Conservation (phyloP, 768 basidiomycete genomes). For the Lactarius evosmus region DNA sequence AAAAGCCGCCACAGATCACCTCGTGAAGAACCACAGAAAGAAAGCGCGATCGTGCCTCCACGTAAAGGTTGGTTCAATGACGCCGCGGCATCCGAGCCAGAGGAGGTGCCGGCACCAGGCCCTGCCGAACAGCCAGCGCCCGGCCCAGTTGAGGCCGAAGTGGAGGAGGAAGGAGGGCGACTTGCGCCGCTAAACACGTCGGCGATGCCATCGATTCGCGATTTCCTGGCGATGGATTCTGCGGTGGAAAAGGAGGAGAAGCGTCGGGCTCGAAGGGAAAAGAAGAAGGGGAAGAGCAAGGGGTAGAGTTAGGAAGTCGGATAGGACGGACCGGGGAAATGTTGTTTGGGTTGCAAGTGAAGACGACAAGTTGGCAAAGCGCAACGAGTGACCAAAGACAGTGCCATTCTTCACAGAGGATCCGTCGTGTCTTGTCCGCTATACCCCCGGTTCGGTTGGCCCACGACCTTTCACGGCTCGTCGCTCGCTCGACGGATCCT, state of each 20-base stretch:
- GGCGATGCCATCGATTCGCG: slow-evolving; percentile 75
- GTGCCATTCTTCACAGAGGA: slow-evolving; percentile 37
- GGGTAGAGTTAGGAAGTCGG: background rate
- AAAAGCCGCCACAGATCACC: background rate
- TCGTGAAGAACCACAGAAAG: background rate
- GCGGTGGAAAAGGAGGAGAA: slow-evolving; percentile 64
- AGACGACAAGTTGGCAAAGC: background rate
- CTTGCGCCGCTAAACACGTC: slow-evolving; percentile 79
- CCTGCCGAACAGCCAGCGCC: slow-evolving; percentile 19
- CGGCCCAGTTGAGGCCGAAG: slow-evolving; percentile 41
- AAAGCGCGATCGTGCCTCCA: background rate
- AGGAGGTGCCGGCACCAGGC: slow-evolving; percentile 3
- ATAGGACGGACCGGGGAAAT: background rate
- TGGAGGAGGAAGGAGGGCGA: slow-evolving; percentile 47
- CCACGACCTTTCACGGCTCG: slow-evolving; percentile 39
- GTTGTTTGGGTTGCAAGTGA: background rate
- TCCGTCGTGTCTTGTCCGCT: slow-evolving; percentile 50
- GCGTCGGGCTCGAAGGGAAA: slow-evolving; percentile 71
- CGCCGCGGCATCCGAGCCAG: background rate
- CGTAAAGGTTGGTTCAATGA: slow-evolving; percentile 24
- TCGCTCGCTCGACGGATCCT: slow-evolving; percentile 58
- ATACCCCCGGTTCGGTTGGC: slow-evolving; percentile 43
- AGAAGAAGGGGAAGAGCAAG: slow-evolving; percentile 50
- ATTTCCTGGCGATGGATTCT: slow-evolving; percentile 75
- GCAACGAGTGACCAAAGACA: background rate